Evolutionary conservation across 768 basidiomycete species (phyloP).

Genomic region (Leccinellum luteum): DNA sequence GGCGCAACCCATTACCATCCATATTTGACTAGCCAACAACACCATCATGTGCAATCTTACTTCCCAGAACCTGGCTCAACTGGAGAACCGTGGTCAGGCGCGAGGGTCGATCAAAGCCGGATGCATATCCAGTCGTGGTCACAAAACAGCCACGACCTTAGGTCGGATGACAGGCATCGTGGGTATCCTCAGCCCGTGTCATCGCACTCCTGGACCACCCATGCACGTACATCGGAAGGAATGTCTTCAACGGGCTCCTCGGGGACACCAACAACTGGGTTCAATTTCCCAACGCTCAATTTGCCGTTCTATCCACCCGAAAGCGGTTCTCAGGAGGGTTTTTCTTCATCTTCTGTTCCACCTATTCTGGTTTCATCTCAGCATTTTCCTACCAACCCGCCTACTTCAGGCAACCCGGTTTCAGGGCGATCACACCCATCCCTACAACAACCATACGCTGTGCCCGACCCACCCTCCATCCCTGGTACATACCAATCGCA

Average conservation of each 20-base stretch:
- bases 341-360: slow-evolving; percentile 32
- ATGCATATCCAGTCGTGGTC: slow-evolving; percentile 25
- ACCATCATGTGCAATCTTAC: slow-evolving; percentile 24
- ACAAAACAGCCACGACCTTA: slow-evolving; percentile 23
- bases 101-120: slow-evolving; percentile 24
- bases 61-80: slow-evolving; percentile 18
- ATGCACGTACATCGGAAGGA: slow-evolving; percentile 19
- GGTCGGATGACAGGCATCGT: slow-evolving; percentile 28
- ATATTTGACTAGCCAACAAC: slow-evolving; percentile 25
- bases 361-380: slow-evolving; percentile 29
- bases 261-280: slow-evolving; percentile 24
- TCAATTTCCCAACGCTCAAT: slow-evolving; percentile 51
- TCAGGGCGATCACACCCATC: slow-evolving; percentile 28
- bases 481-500: slow-evolving; percentile 25
- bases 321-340: slow-evolving; percentile 31
- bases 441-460: slow-evolving; percentile 26
- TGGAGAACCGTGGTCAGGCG: slow-evolving; percentile 20
- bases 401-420: slow-evolving; percentile 21
- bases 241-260: slow-evolving; percentile 23
- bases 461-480: slow-evolving; percentile 15
- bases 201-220: slow-evolving; percentile 26
- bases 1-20: slow-evolving; percentile 24
- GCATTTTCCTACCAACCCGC: slow-evolving; percentile 28
- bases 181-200: slow-evolving; percentile 26
- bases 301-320: slow-evolving; percentile 55